phyloP scores from a whole-genome alignment of 1,139 yeast species.

The Zhuliangozyma blackwelliae region DNA sequence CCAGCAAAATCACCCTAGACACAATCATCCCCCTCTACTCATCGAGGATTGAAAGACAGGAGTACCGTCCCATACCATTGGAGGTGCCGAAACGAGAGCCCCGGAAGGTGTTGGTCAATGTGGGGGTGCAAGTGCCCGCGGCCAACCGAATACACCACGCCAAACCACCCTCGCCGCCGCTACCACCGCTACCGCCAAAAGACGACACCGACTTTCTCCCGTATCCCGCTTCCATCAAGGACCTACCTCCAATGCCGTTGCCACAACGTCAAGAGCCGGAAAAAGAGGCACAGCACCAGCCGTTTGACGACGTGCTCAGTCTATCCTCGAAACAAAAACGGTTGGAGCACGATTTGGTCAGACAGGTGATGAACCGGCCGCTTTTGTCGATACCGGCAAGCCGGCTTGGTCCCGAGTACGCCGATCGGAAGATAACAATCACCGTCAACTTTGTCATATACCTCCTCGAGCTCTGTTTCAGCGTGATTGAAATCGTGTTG shows the following conservation, averaged over 20 bases:
- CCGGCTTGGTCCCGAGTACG: constrained; percentile 15
- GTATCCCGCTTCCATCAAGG: constrained; percentile 8
- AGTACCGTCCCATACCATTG: constrained; percentile 1
- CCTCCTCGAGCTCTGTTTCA: constrained; percentile 30
- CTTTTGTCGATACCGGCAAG: constrained; percentile 19
- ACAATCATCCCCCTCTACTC: constrained; percentile 14
- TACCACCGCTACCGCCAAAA: constrained; percentile 11
- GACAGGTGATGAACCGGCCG: constrained; percentile 35
- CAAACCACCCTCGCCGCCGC: constrained; percentile 2
- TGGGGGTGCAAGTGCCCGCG: not conserved
- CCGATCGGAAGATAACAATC: constrained; percentile 18
- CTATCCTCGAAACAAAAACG: constrained; percentile 21
- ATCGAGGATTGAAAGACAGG: constrained; percentile 5
- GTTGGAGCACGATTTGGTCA: constrained; percentile 29
- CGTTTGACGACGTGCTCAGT: constrained; percentile 6
- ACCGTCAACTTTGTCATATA: constrained; percentile 31
- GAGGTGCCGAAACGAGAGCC: constrained; percentile 2
- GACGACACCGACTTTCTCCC: constrained; percentile 11
- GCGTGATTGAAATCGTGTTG: constrained; percentile 29
- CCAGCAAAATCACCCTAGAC: constrained; percentile 13
- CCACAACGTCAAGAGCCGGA: constrained; percentile 3
- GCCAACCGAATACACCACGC: not conserved
- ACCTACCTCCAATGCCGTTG: constrained; percentile 7
- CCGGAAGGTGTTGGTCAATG: not conserved
- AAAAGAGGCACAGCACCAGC: constrained; percentile 3